A percentile compares a stretch with the other conserved stretches of the same genome.
These are phyloP conservation scores for Aspergillus pseudoterreus DNA, from an alignment of 2,329 filamentous ascomycete species.

Conservation along the genomic window DNA sequence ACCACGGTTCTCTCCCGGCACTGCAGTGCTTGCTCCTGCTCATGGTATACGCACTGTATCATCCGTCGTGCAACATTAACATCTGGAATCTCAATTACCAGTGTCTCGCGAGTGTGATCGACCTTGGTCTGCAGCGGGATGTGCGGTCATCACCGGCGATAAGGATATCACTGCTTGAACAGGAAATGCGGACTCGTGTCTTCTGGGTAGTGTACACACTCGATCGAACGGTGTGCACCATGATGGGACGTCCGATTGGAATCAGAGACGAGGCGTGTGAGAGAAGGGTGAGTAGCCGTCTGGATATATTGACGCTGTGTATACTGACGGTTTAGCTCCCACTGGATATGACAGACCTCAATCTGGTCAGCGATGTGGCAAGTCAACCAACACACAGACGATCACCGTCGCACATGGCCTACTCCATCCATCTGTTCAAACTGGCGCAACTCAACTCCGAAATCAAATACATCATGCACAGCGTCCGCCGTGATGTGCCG, in stretches of 20 bases:
- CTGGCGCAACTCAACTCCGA: conserved; percentile 49
- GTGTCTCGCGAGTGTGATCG: conserved; percentile 50
- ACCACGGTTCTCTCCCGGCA: conserved; percentile 49
- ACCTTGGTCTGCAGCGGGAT: conserved; percentile 51
- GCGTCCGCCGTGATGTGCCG: conserved; percentile 47
- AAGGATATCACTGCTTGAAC: conserved; percentile 46
- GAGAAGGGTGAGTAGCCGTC: conserved; percentile 37
- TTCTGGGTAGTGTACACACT: conserved; percentile 55
- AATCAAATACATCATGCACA: conserved; percentile 57
- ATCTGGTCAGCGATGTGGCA: background rate
- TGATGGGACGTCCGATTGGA: conserved; percentile 56
- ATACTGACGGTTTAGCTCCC: conserved; percentile 17
- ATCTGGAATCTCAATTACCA: conserved; percentile 57
- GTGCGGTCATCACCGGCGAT: conserved; percentile 37
- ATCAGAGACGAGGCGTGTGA: conserved; percentile 55
- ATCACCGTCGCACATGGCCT: conserved; percentile 34
- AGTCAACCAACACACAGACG: conserved; percentile 8
- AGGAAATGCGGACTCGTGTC: conserved; percentile 53
- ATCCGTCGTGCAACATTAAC: conserved; percentile 47
- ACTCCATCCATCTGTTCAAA: conserved; percentile 48
- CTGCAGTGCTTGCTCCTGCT: conserved; percentile 46
- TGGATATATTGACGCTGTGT: too few relatives aligned
- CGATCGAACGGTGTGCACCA: conserved; percentile 52
- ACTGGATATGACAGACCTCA: conserved; percentile 12
- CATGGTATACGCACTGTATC: conserved; percentile 50